Base-by-base conservation (phyloP, 352 stramenopile genomes). In the Globisporangium alternatum region DNA sequence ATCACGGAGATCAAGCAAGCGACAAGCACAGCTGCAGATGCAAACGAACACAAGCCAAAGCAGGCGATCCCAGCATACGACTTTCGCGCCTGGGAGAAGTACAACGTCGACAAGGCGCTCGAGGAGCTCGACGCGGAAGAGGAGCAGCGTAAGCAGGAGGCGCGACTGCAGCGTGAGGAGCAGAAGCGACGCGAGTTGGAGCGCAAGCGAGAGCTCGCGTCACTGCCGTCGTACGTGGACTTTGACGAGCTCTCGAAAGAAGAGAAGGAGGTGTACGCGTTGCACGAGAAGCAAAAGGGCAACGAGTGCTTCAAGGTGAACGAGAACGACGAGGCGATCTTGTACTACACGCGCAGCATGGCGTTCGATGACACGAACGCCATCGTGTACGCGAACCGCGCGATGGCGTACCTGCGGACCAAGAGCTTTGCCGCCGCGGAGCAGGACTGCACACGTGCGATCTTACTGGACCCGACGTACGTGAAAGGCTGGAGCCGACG, bases 81-180 rank as follows among this genome's bases (percentile, higher is more conserved):
- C 69, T 98, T 97, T 51, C 79, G 88, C 5, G 80, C 87, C 28
- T 98, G 92, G 92, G 87, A 97, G 52, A 96, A 97, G 62, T 97
- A 95, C 67, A 77, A 97, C 31, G 87, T 91, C 9, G 89, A 97
- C 45, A 66, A 80, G 45, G 89, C 88, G n/a, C 74, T 96, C 25
- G 63, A 81, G 4, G 77, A 86, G 35, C 76, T 96, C 39, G 89
- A 97, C 13, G 63, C 81, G 8, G 69, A 81, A 2, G 83, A 92
- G 0, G 56, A 79, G 10, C 56, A 56, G 9, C 64, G 61, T 3
- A 66, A 77, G 41, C 68, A 88, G 6, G 70, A 88, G 15, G 78
- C 70, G 5, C 60, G 62, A 37, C 28, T 60, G 22, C 67, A 78
- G 60, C 70, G 57, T n/a, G 69, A 83, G 55, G 53, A 79, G 33